Conservation (phyloP, 2,329 filamentous ascomycete species). For the Pseudocercospora crystallina region DNA sequence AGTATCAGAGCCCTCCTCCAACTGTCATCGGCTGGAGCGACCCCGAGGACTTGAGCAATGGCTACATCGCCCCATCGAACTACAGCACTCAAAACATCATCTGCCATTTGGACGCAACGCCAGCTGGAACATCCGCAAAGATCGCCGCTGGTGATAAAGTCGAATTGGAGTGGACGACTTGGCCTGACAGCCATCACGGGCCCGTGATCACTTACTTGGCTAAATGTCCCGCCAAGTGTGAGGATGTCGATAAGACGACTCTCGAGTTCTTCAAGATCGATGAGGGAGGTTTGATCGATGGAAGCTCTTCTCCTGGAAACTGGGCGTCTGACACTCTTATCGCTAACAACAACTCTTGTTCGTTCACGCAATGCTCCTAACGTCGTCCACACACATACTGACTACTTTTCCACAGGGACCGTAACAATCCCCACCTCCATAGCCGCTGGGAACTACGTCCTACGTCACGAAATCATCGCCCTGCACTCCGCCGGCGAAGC, state of each 20-base stretch:
- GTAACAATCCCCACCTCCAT: constrained; percentile 56
- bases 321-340: constrained; percentile 60
- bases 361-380: background rate
- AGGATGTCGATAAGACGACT: constrained; percentile 51
- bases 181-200: constrained; percentile 52
- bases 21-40: constrained; percentile 56
- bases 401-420: constrained; percentile 21
- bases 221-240: constrained; percentile 57
- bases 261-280: constrained; percentile 66
- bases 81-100: constrained; percentile 12
- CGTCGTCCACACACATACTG: background rate
- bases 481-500: constrained; percentile 54
- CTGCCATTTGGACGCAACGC: constrained; percentile 6
- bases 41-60: constrained; percentile 29
- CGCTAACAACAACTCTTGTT: constrained; percentile 46
- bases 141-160: constrained; percentile 56
- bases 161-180: constrained; percentile 51
- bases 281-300: constrained; percentile 52
- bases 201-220: constrained; percentile 66
- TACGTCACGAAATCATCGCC: constrained; percentile 61
- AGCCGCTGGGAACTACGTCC: constrained; percentile 58
- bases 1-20: constrained; percentile 38
- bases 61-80: constrained; percentile 5
- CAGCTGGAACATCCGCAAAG: background rate
- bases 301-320: constrained; percentile 40